Evolutionary conservation across 176 grass and related monocot species (phyloP), one percentile per base, ranked within the genome.

Genomic region (Oryza longistaminata): DNA sequence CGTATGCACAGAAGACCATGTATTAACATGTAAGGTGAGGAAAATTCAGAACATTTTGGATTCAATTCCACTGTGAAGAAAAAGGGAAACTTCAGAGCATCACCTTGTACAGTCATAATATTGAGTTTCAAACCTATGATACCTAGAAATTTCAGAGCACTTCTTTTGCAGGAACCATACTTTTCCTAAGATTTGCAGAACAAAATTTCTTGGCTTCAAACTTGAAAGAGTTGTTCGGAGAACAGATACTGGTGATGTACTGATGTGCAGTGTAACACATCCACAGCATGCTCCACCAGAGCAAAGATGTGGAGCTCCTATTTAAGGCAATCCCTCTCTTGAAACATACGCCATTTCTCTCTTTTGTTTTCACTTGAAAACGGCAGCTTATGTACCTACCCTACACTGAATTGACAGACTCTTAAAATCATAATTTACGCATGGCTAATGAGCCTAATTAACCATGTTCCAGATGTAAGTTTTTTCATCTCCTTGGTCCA

Each of bases 1-100:
- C 79, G 27, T 39, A 34, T 79, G 68, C 72, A 62, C 78, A 48
- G 21, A 71, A 71, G 27, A 71, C 86, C 73, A 21, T 24, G 55
- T 19, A 40, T 40, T 40, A 55, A 55, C 5, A 55, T 55, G 52
- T 19, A 55, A 19, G 52, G 52, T 17, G 8, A 55, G 16, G 7
- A 17, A 6, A 55, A 19, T 19, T 55, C 52, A 55, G 16, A 55
- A 19, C 52, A 55, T 19, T 55, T 55, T 55, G 17, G 52, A 55
- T 55, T 19, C 52, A 55, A 19, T 55, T 55, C 52, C 17, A 21
- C 17, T 55, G 17, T 3, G 3, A 55, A 17, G 16, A 6, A 53
- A 53, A 55, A 55, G 16, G 17, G 52, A 19, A 55, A 17, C 2
- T 55, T 55, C 52, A 55, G 52, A 19, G 8, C 52, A 55, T 5